Evolutionary conservation across 2,329 filamentous ascomycete species (phyloP), one percentile per base, ranked within the genome.

Genomic region (Lecanicillium sp.): DNA sequence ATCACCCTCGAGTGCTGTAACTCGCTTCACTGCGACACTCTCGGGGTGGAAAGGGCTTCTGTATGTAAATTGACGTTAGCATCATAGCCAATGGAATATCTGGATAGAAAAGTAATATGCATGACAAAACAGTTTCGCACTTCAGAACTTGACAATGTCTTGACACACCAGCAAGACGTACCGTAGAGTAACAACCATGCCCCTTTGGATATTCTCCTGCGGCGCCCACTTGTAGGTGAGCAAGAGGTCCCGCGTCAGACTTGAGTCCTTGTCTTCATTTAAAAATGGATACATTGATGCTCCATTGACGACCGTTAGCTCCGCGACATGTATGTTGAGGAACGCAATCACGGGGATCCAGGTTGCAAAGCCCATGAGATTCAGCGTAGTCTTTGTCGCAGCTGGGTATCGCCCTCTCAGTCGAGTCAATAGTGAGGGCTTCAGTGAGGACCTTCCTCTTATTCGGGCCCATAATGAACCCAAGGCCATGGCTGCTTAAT

Each of bases 1-100:
- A 55, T 96, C 90, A 9, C 89, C 88, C 37, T 83, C 80, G 4
- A 95, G 53, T 0, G 76, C 92, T 18, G 95, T 70, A 9, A 98
- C 73, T 29, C 92, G 73, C 65, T 98, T 98, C 25, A 95, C 76
- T 0, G 78, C 78, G 30, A 80, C 66, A 16, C 73, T 68, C 20
- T 85, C 77, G 0, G 87, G 83, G 43, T 83, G 72, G 12, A 71
- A 63, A 1, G 89, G 88, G 35, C 78, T 85, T 55, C 83, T 88
- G 46, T 43, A 17, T 25, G 15, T 14, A 33, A 11, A 25, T 25
- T 7, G 22, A 7, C 11, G 22, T 25, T 25, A 25, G 22, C 6
- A 7, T 25, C 22, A 13, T n/a, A 9, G 16, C 5, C 16, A 11
- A 3, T 33, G 27, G 8, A 28, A 28, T 9, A 16, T 30, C 7